Evolutionary conservation across 2,329 filamentous ascomycete genomes (phyloP), one percentile per base, ranked within the genome.

Genomic region (Cercospora sesami): DNA sequence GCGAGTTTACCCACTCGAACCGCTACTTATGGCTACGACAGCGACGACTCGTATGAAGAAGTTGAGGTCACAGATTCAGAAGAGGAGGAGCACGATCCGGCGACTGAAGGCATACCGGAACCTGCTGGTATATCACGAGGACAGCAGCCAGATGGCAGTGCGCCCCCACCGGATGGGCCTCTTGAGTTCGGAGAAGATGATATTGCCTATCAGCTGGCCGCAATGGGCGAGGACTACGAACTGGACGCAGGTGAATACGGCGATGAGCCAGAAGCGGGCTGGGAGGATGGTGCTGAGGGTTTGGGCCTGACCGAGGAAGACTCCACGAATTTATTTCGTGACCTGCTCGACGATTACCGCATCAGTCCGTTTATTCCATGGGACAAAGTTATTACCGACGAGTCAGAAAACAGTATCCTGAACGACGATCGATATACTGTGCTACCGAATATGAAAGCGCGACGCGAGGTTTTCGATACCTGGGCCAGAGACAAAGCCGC

Each of bases 181-280:
- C 81, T 95, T 7, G 94, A 97, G 75, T 96, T 97, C 75, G 92
- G 91, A 65, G 95, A 98, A 78, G 94, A 94, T 63, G 95, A 99
- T 76, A 96, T 99, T 74, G 94, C 92, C 39, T 94, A 90, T 77
- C 95, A 99, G 76, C 84, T 99, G 12, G 91, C 92, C 63, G 90
- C 91, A 28, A 96, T 97, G 92, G 93, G 91, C 64, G 86, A 91
- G 72, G 90, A 92, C n/a, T 93, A 94, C 73, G 92, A 89, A 0
- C 83, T 94, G 31, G 91, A 93, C 45, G 88, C 88, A 0, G 91
- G 89, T 61, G 91, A 93, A 75, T 93, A 93, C 76, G 91, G 90
- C 67, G 89, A 90, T 68, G 88, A 86, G 9, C 82, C 82, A 31
- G 76, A 77, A 30, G 73, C 71, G 6, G 83, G 85, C 28, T 90